Evolutionary conservation across 805 yeast genomes (phyloP).

Genomic region (Priceomyces medius): DNA sequence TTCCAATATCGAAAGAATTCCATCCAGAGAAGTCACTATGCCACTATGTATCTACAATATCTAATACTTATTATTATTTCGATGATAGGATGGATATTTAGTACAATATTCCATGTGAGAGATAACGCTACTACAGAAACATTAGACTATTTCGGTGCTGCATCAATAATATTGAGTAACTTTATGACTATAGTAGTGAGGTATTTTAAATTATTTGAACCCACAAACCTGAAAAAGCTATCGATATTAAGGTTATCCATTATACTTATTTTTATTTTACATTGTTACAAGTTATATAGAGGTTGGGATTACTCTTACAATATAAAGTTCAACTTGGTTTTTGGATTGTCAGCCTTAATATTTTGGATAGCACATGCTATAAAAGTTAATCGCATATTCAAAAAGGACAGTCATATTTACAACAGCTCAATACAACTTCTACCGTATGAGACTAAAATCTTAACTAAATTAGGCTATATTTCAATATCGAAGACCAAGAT

Average conservation of each 20-base stretch:
- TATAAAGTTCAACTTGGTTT: slow-evolving; percentile 26
- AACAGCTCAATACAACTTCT: slow-evolving; percentile 37
- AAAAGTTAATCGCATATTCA: slow-evolving; percentile 15
- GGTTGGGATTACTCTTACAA: slow-evolving; percentile 44
- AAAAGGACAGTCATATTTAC: slow-evolving; percentile 17
- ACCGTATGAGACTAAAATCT: slow-evolving; percentile 38
- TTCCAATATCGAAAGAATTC: slow-evolving; percentile 23
- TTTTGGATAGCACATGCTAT: slow-evolving; percentile 38
- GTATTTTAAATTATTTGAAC: slow-evolving; percentile 26
- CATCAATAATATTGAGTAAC: slow-evolving; percentile 33
- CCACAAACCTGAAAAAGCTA: slow-evolving; percentile 8
- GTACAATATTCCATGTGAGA: slow-evolving; percentile 38
- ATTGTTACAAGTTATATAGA: slow-evolving; percentile 24
- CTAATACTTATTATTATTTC: slow-evolving; percentile 25
- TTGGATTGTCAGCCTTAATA: slow-evolving; percentile 29
- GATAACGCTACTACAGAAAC: slow-evolving; percentile 39
- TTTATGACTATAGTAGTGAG: slow-evolving; percentile 35
- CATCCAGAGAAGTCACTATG: slow-evolving; percentile 11
- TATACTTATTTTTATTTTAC: slow-evolving; percentile 20
- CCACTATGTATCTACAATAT: slow-evolving; percentile 31
- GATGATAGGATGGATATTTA: slow-evolving; percentile 37
- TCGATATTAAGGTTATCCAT: slow-evolving; percentile 19
- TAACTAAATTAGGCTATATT: slow-evolving; percentile 30
- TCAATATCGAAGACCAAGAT: slow-evolving; percentile 23
- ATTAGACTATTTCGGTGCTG: slow-evolving; percentile 44